These are phyloP conservation scores for Fusarium pininemorale DNA, from an alignment of 2,329 filamentous ascomycete species.

Conservation along the genomic window DNA sequence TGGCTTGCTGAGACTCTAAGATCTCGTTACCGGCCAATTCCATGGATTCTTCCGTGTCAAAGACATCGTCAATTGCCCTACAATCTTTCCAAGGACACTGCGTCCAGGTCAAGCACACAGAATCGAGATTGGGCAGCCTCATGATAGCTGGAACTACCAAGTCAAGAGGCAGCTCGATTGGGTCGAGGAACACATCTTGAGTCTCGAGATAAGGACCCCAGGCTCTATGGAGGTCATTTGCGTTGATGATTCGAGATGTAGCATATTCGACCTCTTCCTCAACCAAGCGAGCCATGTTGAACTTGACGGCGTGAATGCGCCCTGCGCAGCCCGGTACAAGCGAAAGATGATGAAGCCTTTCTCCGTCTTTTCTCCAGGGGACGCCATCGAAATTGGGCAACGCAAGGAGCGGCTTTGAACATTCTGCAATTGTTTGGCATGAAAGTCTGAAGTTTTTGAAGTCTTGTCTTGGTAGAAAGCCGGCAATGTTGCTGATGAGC, in stretches of 20 bases:
- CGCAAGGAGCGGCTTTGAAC: conserved; percentile 5
- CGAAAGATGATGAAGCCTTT: conserved; percentile 56
- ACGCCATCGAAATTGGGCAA: conserved; percentile 52
- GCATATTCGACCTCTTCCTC: conserved; percentile 5
- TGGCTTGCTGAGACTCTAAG: conserved; percentile 27
- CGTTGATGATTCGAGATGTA: not conserved
- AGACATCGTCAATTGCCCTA: conserved; percentile 5
- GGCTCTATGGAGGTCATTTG: not conserved
- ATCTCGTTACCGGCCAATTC: conserved; percentile 18
- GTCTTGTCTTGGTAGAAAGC: conserved; percentile 50
- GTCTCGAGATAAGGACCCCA: conserved; percentile 15
- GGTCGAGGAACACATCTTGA: not conserved
- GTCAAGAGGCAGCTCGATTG: conserved; percentile 12
- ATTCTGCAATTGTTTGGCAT: not conserved
- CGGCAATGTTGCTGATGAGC: conserved; percentile 55
- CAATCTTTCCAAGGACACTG: conserved; percentile 32
- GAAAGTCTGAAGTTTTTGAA: conserved; percentile 53
- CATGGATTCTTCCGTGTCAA: conserved; percentile 28
- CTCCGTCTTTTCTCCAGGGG: conserved; percentile 57
- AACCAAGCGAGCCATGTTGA: conserved; percentile 51
- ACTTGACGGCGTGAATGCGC: conserved; percentile 54
- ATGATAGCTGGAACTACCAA: conserved; percentile 21
- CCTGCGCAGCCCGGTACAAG: conserved; percentile 52
- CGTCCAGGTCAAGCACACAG: conserved; percentile 37
- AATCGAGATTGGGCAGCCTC: conserved; percentile 33